Conservation (phyloP, 192 early-diverging fungal species). For the Cetraspora pellucida region DNA sequence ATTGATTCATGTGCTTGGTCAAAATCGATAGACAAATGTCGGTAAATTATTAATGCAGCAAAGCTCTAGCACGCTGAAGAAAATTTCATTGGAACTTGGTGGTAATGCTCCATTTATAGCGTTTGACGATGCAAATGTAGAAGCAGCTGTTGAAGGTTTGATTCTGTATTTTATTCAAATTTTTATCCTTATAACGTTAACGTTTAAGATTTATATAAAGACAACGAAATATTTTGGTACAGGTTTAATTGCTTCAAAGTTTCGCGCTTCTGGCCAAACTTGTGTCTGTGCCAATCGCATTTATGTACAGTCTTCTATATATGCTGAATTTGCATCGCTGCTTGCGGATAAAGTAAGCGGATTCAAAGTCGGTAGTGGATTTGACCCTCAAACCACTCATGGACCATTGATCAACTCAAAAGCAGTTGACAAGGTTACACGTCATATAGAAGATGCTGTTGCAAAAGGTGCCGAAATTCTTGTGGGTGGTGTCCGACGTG, state of each 20-base stretch:
- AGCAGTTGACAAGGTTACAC: constrained; percentile 68
- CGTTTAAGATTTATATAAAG: not conserved
- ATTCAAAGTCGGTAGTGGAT: constrained; percentile 77
- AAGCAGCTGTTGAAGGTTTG: constrained; percentile 65
- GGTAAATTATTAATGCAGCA: constrained; percentile 69
- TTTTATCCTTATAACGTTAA: not conserved
- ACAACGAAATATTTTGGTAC: constrained; percentile 29
- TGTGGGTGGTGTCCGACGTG: constrained; percentile 59
- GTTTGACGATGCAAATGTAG: constrained; percentile 76
- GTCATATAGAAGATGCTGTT: constrained; percentile 73
- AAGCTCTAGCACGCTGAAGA: constrained; percentile 68
- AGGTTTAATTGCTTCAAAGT: constrained; percentile 63
- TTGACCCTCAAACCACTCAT: constrained; percentile 63
- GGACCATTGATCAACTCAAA: constrained; percentile 81
- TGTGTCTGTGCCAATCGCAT: constrained; percentile 80
- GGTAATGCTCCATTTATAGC: constrained; percentile 84
- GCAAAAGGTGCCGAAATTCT: constrained; percentile 70
- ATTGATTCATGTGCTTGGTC: constrained; percentile 14
- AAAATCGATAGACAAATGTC: constrained; percentile 53
- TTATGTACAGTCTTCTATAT: constrained; percentile 70
- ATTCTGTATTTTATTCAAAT: not conserved
- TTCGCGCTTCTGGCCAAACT: constrained; percentile 78
- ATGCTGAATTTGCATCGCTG: constrained; percentile 62
- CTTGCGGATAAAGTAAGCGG: constrained; percentile 56
- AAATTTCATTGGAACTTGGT: constrained; percentile 79